phyloP scores from a whole-genome alignment of 129 eudicot genomes.

The Tagetes patula region DNA sequence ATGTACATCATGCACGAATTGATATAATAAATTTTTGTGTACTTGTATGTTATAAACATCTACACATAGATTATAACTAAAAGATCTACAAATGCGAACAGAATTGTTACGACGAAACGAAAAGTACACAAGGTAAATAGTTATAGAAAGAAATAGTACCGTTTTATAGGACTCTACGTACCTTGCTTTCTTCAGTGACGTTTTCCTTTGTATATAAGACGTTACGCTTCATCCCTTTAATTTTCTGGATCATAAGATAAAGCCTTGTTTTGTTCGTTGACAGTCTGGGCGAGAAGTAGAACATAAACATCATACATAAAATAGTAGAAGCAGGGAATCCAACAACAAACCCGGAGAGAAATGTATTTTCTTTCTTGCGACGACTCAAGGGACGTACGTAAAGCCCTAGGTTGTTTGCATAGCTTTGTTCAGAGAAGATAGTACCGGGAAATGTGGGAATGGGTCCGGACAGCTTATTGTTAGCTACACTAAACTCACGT shows the following conservation, averaged over 20 bases:
- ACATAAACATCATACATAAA: constrained; percentile 25
- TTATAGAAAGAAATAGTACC: too few relatives aligned
- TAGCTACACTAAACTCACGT: not conserved
- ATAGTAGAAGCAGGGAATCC: constrained; percentile 16
- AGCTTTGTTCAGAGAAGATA: constrained; percentile 9
- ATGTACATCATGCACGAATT: too few relatives aligned
- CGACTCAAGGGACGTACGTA: constrained; percentile 37
- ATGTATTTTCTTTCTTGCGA: constrained; percentile 28
- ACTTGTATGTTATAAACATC: too few relatives aligned
- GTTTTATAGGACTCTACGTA: not conserved
- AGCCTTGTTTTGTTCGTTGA: constrained; percentile 23
- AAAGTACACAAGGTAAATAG: too few relatives aligned
- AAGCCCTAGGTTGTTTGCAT: constrained; percentile 43
- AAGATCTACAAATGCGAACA: too few relatives aligned
- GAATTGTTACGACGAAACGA: too few relatives aligned
- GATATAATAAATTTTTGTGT: too few relatives aligned
- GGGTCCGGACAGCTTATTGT: not conserved
- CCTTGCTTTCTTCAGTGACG: constrained; percentile 6
- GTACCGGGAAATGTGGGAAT: not conserved
- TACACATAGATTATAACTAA: too few relatives aligned
- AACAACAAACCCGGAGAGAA: constrained; percentile 34
- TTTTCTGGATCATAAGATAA: constrained; percentile 29
- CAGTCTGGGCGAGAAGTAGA: constrained; percentile 17
- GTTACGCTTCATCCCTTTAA: constrained; percentile 21
- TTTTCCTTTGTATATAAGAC: not conserved